Evolutionary conservation across 495 filamentous ascomycete genomes (phyloP).

Genomic region (Penicillium riverlandense): DNA sequence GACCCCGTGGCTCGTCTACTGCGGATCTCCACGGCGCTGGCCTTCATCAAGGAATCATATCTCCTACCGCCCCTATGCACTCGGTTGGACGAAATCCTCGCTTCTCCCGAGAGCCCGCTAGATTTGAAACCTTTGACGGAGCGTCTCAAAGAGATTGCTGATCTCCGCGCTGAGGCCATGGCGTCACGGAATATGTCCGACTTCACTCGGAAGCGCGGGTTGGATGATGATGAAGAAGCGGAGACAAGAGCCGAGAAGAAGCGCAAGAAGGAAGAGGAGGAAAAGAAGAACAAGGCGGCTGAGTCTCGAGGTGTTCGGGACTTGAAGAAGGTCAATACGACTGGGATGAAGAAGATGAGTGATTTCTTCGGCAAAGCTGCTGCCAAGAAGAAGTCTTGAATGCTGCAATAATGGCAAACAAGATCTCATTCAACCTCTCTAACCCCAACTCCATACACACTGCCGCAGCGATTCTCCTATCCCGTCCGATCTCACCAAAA

Average conservation of each 20-base stretch:
- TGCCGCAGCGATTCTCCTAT: too few relatives aligned
- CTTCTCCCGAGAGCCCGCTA: slow-evolving; percentile 33
- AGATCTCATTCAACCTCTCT: too few relatives aligned
- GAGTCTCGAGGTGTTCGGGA: slow-evolving; percentile 69
- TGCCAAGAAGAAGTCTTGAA: slow-evolving; percentile 30
- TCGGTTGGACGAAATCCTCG: slow-evolving; percentile 42
- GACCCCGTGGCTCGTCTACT: slow-evolving; percentile 54
- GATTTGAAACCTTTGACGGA: slow-evolving; percentile 65
- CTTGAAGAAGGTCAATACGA: slow-evolving; percentile 80
- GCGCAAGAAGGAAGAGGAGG: slow-evolving; percentile 64
- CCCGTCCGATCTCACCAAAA: too few relatives aligned
- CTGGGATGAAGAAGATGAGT: slow-evolving; percentile 96
- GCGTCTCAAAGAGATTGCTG: slow-evolving; percentile 56
- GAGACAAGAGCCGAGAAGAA: slow-evolving; percentile 49
- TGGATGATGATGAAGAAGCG: slow-evolving; percentile 59
- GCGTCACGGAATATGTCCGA: slow-evolving; percentile 61
- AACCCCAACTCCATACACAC: too few relatives aligned
- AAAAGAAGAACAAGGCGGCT: slow-evolving; percentile 63
- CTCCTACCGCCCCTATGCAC: slow-evolving; percentile 46
- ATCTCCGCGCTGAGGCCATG: slow-evolving; percentile 59
- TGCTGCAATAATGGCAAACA: background rate
- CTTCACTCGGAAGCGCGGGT: slow-evolving; percentile 63
- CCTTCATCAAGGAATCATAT: slow-evolving; percentile 73
- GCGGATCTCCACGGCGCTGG: slow-evolving; percentile 63
- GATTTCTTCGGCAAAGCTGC: slow-evolving; percentile 77